These are phyloP conservation scores for Solanum microdontum DNA, from an alignment of 257 asterid genomes.

Conservation along the genomic window DNA sequence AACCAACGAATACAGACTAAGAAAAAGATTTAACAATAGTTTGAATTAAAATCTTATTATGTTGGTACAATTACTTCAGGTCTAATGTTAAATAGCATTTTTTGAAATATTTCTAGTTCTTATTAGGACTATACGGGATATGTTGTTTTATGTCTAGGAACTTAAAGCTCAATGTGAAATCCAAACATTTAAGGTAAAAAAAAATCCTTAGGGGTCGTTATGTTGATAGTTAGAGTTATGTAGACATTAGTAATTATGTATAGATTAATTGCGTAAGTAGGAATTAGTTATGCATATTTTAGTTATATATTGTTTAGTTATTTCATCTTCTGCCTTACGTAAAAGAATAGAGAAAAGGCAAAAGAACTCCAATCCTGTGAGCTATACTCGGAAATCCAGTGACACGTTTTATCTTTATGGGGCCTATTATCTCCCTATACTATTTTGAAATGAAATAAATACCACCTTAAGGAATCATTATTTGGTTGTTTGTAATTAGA, in stretches of 20 bases:
- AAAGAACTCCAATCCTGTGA: background rate
- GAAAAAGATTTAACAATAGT: background rate
- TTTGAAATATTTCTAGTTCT: background rate
- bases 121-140: background rate
- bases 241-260: no score
- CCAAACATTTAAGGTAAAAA: background rate
- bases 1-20: background rate
- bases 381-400: background rate
- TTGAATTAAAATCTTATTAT: background rate
- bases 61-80: background rate
- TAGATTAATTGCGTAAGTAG: background rate
- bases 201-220: background rate
- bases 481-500: no score
- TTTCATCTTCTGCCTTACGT: background rate
- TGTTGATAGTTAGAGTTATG: background rate
- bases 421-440: background rate
- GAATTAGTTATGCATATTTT: background rate
- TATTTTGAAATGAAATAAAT: background rate
- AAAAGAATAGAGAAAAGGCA: background rate
- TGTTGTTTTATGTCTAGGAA: background rate
- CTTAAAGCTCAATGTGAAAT: background rate
- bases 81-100: background rate
- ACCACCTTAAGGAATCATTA: background rate
- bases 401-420: background rate
- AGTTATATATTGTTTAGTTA: background rate